Evolutionary conservation across 169 alveolate species (phyloP).

Genomic region (Babesia caballi): DNA sequence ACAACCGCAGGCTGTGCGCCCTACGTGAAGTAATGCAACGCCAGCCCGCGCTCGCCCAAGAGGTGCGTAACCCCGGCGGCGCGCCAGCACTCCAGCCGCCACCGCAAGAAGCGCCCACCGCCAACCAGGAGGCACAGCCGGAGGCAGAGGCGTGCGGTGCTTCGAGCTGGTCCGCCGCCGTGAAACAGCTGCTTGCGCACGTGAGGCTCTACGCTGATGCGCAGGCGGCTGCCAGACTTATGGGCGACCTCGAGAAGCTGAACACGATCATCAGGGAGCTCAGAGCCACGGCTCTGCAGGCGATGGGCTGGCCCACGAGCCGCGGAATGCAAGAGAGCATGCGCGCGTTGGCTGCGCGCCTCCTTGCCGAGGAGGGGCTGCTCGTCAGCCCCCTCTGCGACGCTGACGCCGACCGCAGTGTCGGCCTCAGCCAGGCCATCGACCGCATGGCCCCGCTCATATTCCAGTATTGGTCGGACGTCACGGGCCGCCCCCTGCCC

Average conservation of each 20-base stretch:
- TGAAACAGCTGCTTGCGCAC: not conserved
- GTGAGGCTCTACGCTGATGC: not conserved
- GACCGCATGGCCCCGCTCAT: constrained; percentile 20
- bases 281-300: not conserved
- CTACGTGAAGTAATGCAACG: constrained; percentile 11
- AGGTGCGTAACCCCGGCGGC: not conserved
- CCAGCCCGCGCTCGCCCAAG: not conserved
- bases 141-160: not conserved
- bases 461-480: constrained; percentile 20
- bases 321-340: constrained; percentile 8
- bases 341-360: not conserved
- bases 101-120: not conserved
- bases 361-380: not conserved
- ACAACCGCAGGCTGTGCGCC: constrained; percentile 7
- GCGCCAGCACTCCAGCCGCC: no score
- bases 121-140: not conserved
- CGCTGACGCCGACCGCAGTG: not conserved
- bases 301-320: not conserved
- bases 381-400: not conserved
- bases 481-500: not conserved
- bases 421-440: constrained; percentile 3
- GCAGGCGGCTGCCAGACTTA: not conserved
- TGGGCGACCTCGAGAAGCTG: not conserved
- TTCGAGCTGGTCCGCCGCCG: not conserved
- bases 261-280: not conserved